Evolutionary conservation across 495 filamentous ascomycete genomes (phyloP).

Genomic region (Penicillium bovifimosum): DNA sequence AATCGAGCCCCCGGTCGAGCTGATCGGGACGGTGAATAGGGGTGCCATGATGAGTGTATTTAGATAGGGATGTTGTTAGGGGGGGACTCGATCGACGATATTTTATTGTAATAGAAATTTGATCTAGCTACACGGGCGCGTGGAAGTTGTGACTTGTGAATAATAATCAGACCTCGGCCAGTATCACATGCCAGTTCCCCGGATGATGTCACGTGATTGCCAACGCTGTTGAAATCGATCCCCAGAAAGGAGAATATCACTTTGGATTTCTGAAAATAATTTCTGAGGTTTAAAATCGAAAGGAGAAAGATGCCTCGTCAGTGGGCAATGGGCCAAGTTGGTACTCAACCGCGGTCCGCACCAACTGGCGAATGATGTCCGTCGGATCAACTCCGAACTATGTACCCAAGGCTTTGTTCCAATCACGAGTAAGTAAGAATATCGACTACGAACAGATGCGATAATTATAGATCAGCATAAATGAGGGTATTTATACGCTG

Average conservation of each 20-base stretch:
- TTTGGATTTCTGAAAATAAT: neutral
- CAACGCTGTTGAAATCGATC: neutral
- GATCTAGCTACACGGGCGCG: neutral
- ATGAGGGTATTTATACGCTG: no score
- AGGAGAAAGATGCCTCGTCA: neutral
- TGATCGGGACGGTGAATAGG: conserved; percentile 43
- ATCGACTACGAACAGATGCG: no score
- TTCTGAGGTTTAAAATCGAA: neutral
- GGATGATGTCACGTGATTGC: conserved; percentile 6
- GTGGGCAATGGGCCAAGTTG: no score
- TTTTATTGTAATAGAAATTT: neutral
- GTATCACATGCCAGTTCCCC: conserved; percentile 19
- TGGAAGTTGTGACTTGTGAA: neutral
- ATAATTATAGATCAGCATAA: no score
- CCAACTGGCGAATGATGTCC: no score
- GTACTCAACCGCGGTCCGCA: no score
- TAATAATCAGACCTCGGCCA: conserved; percentile 23
- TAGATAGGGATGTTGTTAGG: neutral
- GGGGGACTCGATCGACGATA: neutral
- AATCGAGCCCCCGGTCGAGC: conserved; percentile 46
- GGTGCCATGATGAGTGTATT: conserved; percentile 20
- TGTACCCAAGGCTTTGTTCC: no score
- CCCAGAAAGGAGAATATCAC: neutral
- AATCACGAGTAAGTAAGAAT: no score
- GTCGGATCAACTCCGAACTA: no score